These are phyloP conservation scores for Platanus orientalis DNA, from an alignment of 164 flowering plant species.

Conservation along the genomic window DNA sequence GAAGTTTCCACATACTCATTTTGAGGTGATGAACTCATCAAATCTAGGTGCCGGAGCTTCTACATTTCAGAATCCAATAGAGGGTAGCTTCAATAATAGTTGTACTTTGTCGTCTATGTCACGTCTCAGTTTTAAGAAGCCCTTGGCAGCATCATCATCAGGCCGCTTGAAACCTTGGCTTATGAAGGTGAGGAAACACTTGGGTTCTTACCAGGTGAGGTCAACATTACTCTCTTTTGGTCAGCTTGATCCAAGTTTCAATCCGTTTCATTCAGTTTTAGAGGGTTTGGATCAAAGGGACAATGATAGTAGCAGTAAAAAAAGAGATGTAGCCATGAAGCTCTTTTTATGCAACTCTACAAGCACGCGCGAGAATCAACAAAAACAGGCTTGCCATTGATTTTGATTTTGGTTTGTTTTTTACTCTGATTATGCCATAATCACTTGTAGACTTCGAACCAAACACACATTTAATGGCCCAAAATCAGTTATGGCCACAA, in stretches of 20 bases:
- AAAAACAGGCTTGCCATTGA: no score
- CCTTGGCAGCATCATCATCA: constrained; percentile 2
- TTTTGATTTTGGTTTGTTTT: no score
- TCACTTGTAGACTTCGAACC: no score
- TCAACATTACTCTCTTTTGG: not conserved
- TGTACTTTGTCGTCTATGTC: constrained; percentile 7
- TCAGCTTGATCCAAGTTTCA: not conserved
- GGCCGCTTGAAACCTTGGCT: constrained; percentile 24
- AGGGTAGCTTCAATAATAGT: not conserved
- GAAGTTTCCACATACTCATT: not conserved
- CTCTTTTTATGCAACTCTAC: no score
- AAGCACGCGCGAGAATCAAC: no score
- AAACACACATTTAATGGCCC: no score
- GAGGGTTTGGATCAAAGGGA: not conserved
- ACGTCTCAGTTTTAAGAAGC: constrained; percentile 1
- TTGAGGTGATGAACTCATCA: constrained; percentile 5
- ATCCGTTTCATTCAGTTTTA: constrained; percentile 8
- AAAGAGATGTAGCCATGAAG: no score
- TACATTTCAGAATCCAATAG: constrained; percentile 6
- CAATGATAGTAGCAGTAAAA: constrained; percentile 4
- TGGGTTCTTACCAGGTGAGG: constrained; percentile 5
- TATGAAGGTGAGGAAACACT: constrained; percentile 21
- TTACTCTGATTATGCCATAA: no score
- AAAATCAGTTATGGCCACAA: no score
- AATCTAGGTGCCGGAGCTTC: constrained; percentile 4